A percentile compares a stretch with the other conserved stretches of the same genome.
phyloP scores from a whole-genome alignment of 371 early-diverging fungal species.

The Capillidium rhysosporum region DNA sequence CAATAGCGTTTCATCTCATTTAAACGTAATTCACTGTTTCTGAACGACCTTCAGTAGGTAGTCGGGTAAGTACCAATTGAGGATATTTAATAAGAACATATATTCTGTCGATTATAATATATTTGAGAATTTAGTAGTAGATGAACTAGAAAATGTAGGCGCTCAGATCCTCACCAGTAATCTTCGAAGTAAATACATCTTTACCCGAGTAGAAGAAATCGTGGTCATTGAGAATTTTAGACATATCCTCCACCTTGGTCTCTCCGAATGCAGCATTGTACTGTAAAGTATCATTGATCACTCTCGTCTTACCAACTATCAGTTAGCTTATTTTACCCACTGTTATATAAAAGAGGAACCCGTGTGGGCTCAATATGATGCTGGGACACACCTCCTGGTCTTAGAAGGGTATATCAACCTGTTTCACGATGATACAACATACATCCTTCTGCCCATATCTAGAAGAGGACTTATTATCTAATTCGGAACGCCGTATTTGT shows the following conservation, averaged over 20 bases:
- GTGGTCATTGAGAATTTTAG: slow-evolving; percentile 71
- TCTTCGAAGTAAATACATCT: slow-evolving; percentile 90
- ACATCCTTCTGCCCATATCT: slow-evolving; percentile 99
- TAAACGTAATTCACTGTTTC: slow-evolving; percentile 94
- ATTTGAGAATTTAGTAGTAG: slow-evolving; percentile 98
- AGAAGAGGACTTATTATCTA: slow-evolving; percentile 99
- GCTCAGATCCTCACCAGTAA: slow-evolving; percentile 80
- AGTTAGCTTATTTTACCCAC: slow-evolving; percentile 99
- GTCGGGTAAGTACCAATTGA: slow-evolving; percentile 84
- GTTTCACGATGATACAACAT: slow-evolving; percentile 90
- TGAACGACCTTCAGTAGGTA: slow-evolving; percentile 98
- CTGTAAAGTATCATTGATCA: slow-evolving; percentile 81
- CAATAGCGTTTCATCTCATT: slow-evolving; percentile 99
- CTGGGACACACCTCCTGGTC: slow-evolving; percentile 93
- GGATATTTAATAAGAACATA: slow-evolving; percentile 96
- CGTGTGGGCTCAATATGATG: slow-evolving; percentile 99
- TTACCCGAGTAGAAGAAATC: slow-evolving; percentile 99
- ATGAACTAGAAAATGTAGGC: slow-evolving; percentile 98
- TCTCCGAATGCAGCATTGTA: slow-evolving; percentile 98
- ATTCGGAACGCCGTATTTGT: slow-evolving; percentile 94
- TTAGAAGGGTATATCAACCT: slow-evolving; percentile 99
- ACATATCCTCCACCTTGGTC: slow-evolving; percentile 91
- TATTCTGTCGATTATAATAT: slow-evolving; percentile 99
- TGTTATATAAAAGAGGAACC: slow-evolving; percentile 99
- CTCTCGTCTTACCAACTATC: slow-evolving; percentile 95